Percentiles rank a stretch among this genome's conserved stretches.
These are phyloP conservation scores for Zopfia rhizophila DNA, from an alignment of 2,329 filamentous ascomycete genomes.

Conservation along the genomic window DNA sequence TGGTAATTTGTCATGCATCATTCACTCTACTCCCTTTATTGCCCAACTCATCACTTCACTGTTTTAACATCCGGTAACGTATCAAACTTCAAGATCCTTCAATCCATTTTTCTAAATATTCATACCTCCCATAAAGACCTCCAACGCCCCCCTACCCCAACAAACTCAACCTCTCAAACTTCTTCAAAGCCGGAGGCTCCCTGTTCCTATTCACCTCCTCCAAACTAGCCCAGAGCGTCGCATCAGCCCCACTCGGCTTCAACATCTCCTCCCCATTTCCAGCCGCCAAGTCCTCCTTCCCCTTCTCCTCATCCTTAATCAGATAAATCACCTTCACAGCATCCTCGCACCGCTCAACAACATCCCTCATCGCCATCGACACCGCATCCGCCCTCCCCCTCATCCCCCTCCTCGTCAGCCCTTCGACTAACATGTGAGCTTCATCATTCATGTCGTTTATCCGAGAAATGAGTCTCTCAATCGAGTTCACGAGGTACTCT, in stretches of 20 bases:
- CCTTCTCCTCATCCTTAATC: constrained; percentile 8
- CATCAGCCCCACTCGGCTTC: constrained; percentile 55
- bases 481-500: constrained; percentile 92
- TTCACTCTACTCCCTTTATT: too few relatives aligned
- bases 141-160: constrained; percentile 36
- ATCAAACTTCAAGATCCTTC: too few relatives aligned
- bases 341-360: constrained; percentile 74
- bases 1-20: too few relatives aligned
- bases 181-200: constrained; percentile 64
- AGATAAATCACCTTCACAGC: constrained; percentile 69
- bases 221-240: constrained; percentile 58
- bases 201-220: constrained; percentile 49
- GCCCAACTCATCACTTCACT: too few relatives aligned
- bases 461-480: constrained; percentile 83
- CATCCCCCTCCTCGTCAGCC: constrained; percentile 83
- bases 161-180: constrained; percentile 57
- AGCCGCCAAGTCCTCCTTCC: not conserved
- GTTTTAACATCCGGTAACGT: too few relatives aligned
- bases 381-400: constrained; percentile 84
- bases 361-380: constrained; percentile 77
- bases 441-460: constrained; percentile 79
- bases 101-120: too few relatives aligned
- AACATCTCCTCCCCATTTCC: constrained; percentile 29
- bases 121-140: too few relatives aligned
- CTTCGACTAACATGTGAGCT: constrained; percentile 77